Percentiles rank a stretch among this genome's conserved stretches.
Evolutionary conservation across 495 filamentous ascomycete species (phyloP).

Genomic region (Penicillium arizonense): DNA sequence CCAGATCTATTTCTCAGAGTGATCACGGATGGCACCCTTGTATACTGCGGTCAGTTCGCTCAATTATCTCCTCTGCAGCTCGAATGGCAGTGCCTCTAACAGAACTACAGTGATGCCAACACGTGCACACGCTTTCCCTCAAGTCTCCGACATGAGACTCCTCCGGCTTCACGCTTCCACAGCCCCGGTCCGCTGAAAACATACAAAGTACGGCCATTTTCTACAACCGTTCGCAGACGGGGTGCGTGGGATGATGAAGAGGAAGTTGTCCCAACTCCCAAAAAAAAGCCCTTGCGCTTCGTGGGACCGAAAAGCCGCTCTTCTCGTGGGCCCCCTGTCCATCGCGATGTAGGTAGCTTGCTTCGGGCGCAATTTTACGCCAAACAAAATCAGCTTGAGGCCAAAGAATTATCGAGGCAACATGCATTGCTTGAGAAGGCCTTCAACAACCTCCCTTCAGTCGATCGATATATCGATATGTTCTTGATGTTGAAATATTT

Average conservation of each 20-base stretch:
- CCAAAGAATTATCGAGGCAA: too few species aligned
- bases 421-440: too few species aligned
- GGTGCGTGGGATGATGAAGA: slow-evolving; percentile 6
- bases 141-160: background rate
- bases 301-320: background rate
- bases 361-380: background rate
- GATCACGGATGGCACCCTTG: background rate
- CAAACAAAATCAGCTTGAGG: too few species aligned
- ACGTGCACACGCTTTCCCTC: background rate
- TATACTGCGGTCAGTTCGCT: background rate
- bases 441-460: too few species aligned
- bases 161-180: background rate
- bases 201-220: background rate
- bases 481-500: too few species aligned
- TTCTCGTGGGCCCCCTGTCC: background rate
- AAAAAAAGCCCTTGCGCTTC: too few species aligned
- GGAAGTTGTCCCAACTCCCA: background rate
- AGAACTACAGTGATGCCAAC: background rate
- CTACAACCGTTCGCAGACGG: background rate
- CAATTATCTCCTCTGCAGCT: background rate
- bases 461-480: too few species aligned
- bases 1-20: background rate
- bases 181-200: background rate
- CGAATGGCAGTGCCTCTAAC: background rate
- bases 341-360: background rate